Base-by-base conservation (phyloP, 768 basidiomycete species). In the Phanerodontia chrysosporium region DNA sequence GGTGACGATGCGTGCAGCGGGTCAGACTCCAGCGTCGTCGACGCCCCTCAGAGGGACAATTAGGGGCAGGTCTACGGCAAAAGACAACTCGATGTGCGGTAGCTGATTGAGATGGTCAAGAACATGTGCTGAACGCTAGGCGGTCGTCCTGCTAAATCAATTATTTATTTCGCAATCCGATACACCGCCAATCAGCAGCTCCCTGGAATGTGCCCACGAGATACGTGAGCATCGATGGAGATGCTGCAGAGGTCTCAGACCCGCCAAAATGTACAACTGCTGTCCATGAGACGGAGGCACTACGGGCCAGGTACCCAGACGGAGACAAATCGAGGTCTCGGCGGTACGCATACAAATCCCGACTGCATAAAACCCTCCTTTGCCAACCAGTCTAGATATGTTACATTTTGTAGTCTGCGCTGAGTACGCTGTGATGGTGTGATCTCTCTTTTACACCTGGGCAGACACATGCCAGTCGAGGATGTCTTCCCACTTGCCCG, bases 401-500 rank as follows among this genome's bases (percentile, higher is more conserved):
- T 14, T 55, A 55, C 53, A 39, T n/a, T 18, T 36, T 44, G n/a
- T 24, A 12, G 9, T 48, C 22, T 28, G 24, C 25, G 46, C 22
- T 3, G 24, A n/a, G 39, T 10, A 18, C 18, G 39, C 39, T 55
- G 25, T 13, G 10, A 36, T 49, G 49, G 35, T 21, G 32, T 27
- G 18, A 57, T 25, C 2, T 21, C 18, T 48, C 4, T 10, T 22
- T 42, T 53, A 53, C 32, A 53, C 52, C 45, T 59, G 53, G 48
- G 73, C 51, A 45, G 80, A 80, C 45, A 95, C 77, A 66, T 95
- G 92, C 96, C 96, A 98, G 78, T 95, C 90, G 35, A 98, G 81
- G 65, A 75, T 86, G 67, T 97, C 89, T 12, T 90, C 94, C 96
- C 95, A 98, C 74, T 96, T 91, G 57, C 82, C 82, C 12, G 96